A percentile compares a stretch with the other conserved stretches of the same genome.
Evolutionary conservation across 2,329 filamentous ascomycete genomes (phyloP).

Genomic region (Colletotrichum nymphaeae): DNA sequence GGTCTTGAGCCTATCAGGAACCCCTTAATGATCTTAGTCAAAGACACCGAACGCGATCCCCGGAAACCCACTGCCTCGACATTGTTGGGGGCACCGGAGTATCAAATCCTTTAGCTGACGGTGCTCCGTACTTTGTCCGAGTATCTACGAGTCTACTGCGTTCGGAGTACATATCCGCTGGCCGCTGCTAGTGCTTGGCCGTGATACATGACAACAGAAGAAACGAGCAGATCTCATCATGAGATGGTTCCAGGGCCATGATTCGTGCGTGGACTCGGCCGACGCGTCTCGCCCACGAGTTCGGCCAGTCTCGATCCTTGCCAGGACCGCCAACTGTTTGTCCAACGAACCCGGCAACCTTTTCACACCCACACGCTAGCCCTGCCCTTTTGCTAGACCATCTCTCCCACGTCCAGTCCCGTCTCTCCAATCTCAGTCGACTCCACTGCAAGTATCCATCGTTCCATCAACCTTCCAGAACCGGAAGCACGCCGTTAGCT

Average conservation of each 20-base stretch:
- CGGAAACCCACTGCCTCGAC: background rate
- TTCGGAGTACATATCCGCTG: too few relatives aligned
- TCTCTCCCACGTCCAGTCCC: conserved; percentile 20
- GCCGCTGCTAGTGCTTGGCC: background rate
- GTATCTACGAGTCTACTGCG: background rate
- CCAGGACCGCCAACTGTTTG: conserved; percentile 1
- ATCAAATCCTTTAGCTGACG: background rate
- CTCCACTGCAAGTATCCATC: conserved; percentile 26
- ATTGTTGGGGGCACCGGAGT: background rate
- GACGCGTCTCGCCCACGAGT: background rate
- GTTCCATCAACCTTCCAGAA: conserved; percentile 44
- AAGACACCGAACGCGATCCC: background rate
- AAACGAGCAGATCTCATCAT: background rate
- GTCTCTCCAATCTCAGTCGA: conserved; percentile 25
- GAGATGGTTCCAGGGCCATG: conserved; percentile 4
- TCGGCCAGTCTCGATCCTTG: conserved; percentile 5
- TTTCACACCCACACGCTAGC: background rate
- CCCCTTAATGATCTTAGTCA: background rate
- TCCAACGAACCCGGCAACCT: background rate
- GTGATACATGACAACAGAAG: background rate
- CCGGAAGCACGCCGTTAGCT: conserved; percentile 38
- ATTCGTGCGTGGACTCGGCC: conserved; percentile 23
- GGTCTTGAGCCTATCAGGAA: conserved; percentile 29
- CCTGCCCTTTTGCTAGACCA: conserved; percentile 21
- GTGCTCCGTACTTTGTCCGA: background rate